A percentile compares a stretch with the other conserved stretches of the same genome.
Conservation (phyloP, 2,329 filamentous ascomycete genomes). For the Aspergillus piperis region DNA sequence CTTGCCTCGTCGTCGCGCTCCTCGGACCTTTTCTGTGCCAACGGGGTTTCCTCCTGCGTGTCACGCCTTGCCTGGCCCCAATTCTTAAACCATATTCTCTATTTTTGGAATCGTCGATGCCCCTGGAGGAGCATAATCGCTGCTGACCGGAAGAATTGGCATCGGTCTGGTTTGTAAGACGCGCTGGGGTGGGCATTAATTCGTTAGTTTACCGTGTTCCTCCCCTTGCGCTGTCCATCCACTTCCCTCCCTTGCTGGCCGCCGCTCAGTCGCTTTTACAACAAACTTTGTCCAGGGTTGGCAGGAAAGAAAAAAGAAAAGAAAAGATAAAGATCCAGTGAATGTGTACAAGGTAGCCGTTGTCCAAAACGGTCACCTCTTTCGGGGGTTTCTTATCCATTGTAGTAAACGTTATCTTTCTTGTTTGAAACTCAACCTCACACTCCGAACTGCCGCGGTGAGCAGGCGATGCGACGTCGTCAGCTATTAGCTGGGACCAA, state of each 20-base stretch:
- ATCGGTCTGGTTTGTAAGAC: conserved; percentile 19
- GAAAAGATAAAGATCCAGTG: neutral
- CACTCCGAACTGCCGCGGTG: too few relatives aligned
- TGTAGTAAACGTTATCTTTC: too few relatives aligned
- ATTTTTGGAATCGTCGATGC: conserved; percentile 12
- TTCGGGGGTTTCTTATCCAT: too few relatives aligned
- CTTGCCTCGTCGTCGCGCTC: conserved; percentile 15
- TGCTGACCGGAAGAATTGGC: neutral
- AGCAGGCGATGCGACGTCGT: conserved; percentile 17
- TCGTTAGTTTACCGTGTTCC: conserved; percentile 9
- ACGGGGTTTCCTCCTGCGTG: conserved; percentile 15
- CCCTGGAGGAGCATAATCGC: conserved; percentile 9
- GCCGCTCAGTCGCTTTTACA: neutral
- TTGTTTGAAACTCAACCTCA: too few relatives aligned
- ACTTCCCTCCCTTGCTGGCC: conserved; percentile 9
- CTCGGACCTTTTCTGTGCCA: conserved; percentile 16
- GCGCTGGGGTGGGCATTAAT: conserved; percentile 11
- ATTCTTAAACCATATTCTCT: conserved; percentile 14
- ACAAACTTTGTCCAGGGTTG: neutral
- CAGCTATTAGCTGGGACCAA: conserved; percentile 15
- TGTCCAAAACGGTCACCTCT: too few relatives aligned
- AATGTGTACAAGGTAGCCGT: too few relatives aligned
- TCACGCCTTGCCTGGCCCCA: conserved; percentile 15
- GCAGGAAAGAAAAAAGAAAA: neutral
- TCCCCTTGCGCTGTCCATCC: conserved; percentile 7